Evolutionary conservation across 2,329 filamentous ascomycete species (phyloP).

Genomic region (Fusarium praegraminearum): DNA sequence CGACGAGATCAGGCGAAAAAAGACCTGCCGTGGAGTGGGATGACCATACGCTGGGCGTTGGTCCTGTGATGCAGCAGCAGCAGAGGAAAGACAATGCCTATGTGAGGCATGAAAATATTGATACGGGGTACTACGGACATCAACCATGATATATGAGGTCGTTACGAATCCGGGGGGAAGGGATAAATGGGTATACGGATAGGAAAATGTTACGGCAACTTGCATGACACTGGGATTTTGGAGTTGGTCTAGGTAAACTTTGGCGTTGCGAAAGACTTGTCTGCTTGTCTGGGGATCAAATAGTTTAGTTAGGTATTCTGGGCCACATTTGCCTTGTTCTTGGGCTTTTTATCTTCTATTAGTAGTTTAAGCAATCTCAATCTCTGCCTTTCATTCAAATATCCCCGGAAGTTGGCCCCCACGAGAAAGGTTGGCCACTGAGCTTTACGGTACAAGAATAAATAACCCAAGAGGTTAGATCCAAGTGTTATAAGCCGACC

Average conservation of each 20-base stretch:
- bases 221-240: background rate
- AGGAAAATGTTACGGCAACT: background rate
- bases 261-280: background rate
- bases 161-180: background rate
- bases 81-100: constrained; percentile 10
- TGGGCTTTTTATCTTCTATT: background rate
- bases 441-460: too few relatives aligned
- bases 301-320: background rate
- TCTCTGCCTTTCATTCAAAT: background rate
- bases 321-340: background rate
- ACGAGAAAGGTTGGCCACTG: background rate
- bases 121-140: constrained; percentile 41
- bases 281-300: background rate
- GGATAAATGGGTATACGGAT: background rate
- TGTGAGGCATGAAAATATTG: constrained; percentile 31
- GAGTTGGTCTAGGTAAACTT: background rate
- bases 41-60: constrained; percentile 35
- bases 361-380: background rate
- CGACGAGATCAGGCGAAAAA: constrained; percentile 35
- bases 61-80: constrained; percentile 18
- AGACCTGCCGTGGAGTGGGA: constrained; percentile 46
- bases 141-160: constrained; percentile 11
- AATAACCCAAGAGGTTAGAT: too few relatives aligned
- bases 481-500: too few relatives aligned
- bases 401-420: background rate